phyloP scores from a whole-genome alignment of 495 filamentous ascomycete genomes.

The Physcia stellaris region DNA sequence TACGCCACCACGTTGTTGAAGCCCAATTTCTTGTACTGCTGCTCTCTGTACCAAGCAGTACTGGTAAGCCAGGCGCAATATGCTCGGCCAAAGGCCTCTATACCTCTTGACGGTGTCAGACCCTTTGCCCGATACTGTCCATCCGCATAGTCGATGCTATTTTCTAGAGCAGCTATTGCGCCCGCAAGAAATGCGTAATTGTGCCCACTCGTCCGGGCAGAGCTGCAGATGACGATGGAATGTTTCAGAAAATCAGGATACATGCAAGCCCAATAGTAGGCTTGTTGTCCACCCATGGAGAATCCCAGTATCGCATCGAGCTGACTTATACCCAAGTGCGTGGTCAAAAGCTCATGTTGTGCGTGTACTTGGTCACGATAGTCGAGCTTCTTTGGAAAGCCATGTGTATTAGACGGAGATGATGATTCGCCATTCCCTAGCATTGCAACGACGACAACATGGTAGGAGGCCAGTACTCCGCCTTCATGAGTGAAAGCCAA shows the following conservation, averaged over 20 bases:
- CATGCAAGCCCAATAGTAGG: conserved; percentile 31
- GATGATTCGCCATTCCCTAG: conserved; percentile 25
- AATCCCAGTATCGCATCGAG: conserved; percentile 28
- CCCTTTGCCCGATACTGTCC: conserved; percentile 20
- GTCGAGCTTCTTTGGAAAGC: conserved; percentile 17
- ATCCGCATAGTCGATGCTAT: conserved; percentile 27
- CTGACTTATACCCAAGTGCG: conserved; percentile 15
- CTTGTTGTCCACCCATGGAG: conserved; percentile 35
- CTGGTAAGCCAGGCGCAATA: conserved; percentile 31
- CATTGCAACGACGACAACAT: conserved; percentile 26
- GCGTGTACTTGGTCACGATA: conserved; percentile 24
- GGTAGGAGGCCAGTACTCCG: conserved; percentile 17
- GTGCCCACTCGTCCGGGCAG: conserved; percentile 28
- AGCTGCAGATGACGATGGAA: conserved; percentile 26
- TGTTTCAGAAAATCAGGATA: conserved; percentile 27
- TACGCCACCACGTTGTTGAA: conserved; percentile 23
- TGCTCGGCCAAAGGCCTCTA: conserved; percentile 27
- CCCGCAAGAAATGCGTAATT: conserved; percentile 37
- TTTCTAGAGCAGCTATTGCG: conserved; percentile 26
- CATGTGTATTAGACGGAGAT: conserved; percentile 21
- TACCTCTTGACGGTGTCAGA: conserved; percentile 18
- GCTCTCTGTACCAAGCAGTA: conserved; percentile 27
- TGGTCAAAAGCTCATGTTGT: conserved; percentile 18
- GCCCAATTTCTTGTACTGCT: conserved; percentile 24
- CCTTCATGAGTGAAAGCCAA: conserved; percentile 20